Percentiles rank a stretch among this genome's conserved stretches.
phyloP scores from a whole-genome alignment of 495 filamentous ascomycete species.

The Neurospora tetraspora region DNA sequence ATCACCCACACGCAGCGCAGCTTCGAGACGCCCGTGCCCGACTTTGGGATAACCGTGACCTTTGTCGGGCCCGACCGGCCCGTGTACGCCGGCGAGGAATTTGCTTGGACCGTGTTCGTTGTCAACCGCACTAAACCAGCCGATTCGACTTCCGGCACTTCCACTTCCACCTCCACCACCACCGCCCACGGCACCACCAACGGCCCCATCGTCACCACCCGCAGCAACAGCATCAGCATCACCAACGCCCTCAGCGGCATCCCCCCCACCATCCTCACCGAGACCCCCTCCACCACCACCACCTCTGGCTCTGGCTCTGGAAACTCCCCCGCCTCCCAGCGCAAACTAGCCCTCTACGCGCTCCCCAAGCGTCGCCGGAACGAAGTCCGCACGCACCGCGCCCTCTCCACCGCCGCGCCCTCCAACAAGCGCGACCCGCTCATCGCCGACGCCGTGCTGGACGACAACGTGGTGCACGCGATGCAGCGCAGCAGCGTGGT shows the following conservation, averaged over 20 bases:
- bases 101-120: conserved; percentile 81
- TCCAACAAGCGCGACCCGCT: conserved; percentile 13
- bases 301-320: background rate
- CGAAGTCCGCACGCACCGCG: conserved; percentile 49
- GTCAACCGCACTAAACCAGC: conserved; percentile 57
- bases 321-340: conserved; percentile 11
- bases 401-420: conserved; percentile 35
- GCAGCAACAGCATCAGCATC: background rate
- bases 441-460: conserved; percentile 69
- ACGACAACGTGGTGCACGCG: conserved; percentile 75
- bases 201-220: background rate
- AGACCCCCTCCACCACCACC: background rate
- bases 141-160: background rate
- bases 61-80: conserved; percentile 46
- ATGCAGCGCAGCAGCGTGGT: conserved; percentile 64
- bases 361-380: conserved; percentile 67
- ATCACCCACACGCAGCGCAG: conserved; percentile 19
- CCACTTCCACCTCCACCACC: background rate
- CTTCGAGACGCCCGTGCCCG: conserved; percentile 37
- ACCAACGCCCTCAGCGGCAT: background rate
- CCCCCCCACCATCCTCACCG: background rate
- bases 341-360: conserved; percentile 72
- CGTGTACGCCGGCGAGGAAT: conserved; percentile 58
- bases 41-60: conserved; percentile 68
- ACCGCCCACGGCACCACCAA: conserved; percentile 24